Evolutionary conservation across 2,329 filamentous ascomycete species (phyloP), one percentile per base, ranked within the genome.

Genomic region (Pseudogymnoascus sp.): DNA sequence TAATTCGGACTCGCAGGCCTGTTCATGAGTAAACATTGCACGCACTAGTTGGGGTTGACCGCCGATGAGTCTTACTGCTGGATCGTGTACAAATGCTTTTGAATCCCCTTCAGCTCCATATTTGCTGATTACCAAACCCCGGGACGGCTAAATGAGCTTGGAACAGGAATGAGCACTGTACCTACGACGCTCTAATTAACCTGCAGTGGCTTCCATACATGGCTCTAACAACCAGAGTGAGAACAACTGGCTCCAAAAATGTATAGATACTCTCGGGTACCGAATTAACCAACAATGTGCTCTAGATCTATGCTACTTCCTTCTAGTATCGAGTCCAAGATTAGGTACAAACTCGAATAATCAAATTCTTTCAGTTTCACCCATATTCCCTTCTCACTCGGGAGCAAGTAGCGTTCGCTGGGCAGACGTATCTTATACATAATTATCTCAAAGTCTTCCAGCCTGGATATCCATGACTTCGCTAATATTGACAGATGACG

Each of bases 381-480:
- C 7, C 8, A 39, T 39, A 39, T 39, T 39, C 38, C 38, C 38
- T 41, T 16, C 39, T 12, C 16, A 43, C 16, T 12, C 16, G 19
- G 19, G 39, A 3, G 39, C 16, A 41, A 21, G 10, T 16, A 41
- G 39, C 16, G 39, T 21, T 41, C 8, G 16, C 10, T 12, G 8
- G 16, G 4, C 39, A 41, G 12, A 19, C 16, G 11, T 41, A 21
- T 41, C 39, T 21, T 67, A 66, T 21, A 41, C 67, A 58, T 69
- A 69, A 19, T 16, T 63, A 59, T 68, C 68, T 61, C 68, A 68
- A 19, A 67, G 49, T 10, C 41, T 39, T 11, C 41, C 62, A 41
- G 29, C 63, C 26, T 60, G n/a, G 26, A 60, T 64, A 63, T 68
- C 66, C 68, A 69, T 69, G 33, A 68, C 64, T 55, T 66, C 62